Evolutionary conservation across 2,329 filamentous ascomycete species (phyloP), one percentile per base, ranked within the genome.

Genomic region (Ophiosphaerella herpotricha): DNA sequence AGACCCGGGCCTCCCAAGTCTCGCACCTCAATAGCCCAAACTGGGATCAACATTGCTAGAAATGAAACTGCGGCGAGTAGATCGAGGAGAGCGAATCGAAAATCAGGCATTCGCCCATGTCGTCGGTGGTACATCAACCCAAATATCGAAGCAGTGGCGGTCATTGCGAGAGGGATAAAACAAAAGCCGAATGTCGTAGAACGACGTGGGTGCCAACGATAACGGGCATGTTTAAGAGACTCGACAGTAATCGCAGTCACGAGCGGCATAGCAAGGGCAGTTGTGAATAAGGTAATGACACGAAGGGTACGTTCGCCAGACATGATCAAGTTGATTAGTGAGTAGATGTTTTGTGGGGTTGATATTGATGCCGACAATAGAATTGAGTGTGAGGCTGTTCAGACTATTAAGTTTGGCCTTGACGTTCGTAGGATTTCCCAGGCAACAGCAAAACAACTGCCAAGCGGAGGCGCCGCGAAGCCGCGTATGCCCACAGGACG

Each of bases 131-230:
- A 26, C 3, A 43, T 2, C 3, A 54, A 39, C 35, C 46, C 49
- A 14, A 32, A 14, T 3, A 34, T n/a, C 12, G 55, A 52, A 11
- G 56, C 39, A 23, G 50, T 18, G 39, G 38, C 36, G 4, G 59
- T 54, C 16, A 60, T 24, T 3, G 46, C 49, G 18, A 62, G 43
- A 4, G 57, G 55, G n/a, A 62, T 51, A 26, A 49, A 62, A 26
- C 48, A 55, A 24, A 60, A 60, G 44, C 47, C 52, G 43, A 58
- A 58, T 8, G 50, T 35, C 5, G 50, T 45, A 1, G 49, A 47
- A 24, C 24, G 5, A 18, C 50, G 48, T 7, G 34, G 33, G 9
- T 37, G 16, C 13, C 41, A 18, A n/a, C 35, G 36, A 12, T 34
- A 29, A n/a, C 12, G 21, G 14, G 38, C 26, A 5, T 23, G n/a